A percentile compares a stretch with the other conserved stretches of the same genome.
These are phyloP conservation scores for Chrysoporthe cubensis DNA, from an alignment of 2,329 filamentous ascomycete species.

Conservation along the genomic window DNA sequence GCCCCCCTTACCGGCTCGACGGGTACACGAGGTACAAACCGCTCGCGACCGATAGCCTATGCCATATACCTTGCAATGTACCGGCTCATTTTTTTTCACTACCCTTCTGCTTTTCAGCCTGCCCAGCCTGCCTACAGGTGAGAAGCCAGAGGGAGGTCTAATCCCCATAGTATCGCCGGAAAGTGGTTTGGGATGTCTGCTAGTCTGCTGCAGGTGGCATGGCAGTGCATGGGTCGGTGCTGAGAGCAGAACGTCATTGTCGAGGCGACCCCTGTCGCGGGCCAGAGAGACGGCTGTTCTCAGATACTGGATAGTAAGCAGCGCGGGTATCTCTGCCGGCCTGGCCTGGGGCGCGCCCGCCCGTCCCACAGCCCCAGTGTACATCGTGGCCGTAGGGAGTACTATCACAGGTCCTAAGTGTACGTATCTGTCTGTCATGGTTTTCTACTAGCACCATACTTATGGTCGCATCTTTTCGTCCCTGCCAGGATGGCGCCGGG, in stretches of 20 bases:
- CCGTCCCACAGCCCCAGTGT: neutral
- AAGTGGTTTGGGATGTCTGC: conserved; percentile 22
- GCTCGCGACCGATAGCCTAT: conserved; percentile 21
- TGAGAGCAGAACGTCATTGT: conserved; percentile 26
- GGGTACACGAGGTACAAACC: conserved; percentile 8
- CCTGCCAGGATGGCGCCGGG: neutral
- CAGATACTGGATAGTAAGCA: neutral
- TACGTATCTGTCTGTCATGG: neutral
- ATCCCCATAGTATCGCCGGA: conserved; percentile 17
- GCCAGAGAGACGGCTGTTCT: neutral
- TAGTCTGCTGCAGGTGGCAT: conserved; percentile 26
- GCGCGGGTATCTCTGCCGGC: conserved; percentile 10
- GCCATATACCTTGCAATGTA: conserved; percentile 14
- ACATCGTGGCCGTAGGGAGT: neutral
- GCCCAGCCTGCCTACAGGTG: conserved; percentile 1
- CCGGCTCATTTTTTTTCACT: neutral
- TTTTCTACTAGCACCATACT: neutral
- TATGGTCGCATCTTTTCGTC: neutral
- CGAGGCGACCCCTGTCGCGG: conserved; percentile 2
- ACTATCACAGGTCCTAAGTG: neutral
- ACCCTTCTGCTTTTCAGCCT: neutral
- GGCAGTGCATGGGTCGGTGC: conserved; percentile 12
- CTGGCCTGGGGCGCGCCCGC: neutral
- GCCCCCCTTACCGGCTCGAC: neutral
- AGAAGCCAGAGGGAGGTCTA: conserved; percentile 5